Evolutionary conservation across 2,329 filamentous ascomycete genomes (phyloP).

Genomic region (Botryotinia globosa): DNA sequence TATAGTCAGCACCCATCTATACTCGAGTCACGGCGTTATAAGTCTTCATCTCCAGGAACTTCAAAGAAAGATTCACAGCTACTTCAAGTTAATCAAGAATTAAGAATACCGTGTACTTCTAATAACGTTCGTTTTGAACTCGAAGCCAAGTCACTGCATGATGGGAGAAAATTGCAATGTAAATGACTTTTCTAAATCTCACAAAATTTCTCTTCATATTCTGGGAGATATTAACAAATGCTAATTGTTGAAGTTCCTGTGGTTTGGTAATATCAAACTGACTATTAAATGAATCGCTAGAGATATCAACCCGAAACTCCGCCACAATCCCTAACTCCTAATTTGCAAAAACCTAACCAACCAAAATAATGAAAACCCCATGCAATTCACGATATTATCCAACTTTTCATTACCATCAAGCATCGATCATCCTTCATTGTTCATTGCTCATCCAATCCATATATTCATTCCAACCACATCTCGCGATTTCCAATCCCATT

Average conservation of each 20-base stretch:
- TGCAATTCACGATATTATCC: background rate
- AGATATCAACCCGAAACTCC: too few relatives aligned
- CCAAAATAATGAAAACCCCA: background rate
- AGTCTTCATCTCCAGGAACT: background rate
- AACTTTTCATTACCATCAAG: background rate
- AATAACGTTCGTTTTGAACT: too few relatives aligned
- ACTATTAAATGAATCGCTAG: background rate
- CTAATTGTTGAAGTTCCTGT: rapidly evolving
- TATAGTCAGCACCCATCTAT: background rate
- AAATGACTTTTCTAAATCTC: background rate
- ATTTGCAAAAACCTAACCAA: background rate
- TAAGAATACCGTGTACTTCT: too few relatives aligned
- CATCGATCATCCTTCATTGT: background rate
- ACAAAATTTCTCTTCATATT: background rate
- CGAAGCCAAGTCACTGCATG: background rate
- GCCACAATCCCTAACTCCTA: too few relatives aligned
- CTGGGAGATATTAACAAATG: rapidly evolving
- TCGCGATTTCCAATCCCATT: rapidly evolving
- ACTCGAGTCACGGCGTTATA: background rate
- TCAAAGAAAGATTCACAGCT: too few relatives aligned
- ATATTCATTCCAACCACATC: background rate
- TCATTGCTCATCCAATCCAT: background rate
- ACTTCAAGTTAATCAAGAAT: background rate
- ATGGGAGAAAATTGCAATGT: rapidly evolving
- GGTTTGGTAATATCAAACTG: too few relatives aligned